Conservation (phyloP, 495 filamentous ascomycete species). For the Recurvomyces mirabilis region DNA sequence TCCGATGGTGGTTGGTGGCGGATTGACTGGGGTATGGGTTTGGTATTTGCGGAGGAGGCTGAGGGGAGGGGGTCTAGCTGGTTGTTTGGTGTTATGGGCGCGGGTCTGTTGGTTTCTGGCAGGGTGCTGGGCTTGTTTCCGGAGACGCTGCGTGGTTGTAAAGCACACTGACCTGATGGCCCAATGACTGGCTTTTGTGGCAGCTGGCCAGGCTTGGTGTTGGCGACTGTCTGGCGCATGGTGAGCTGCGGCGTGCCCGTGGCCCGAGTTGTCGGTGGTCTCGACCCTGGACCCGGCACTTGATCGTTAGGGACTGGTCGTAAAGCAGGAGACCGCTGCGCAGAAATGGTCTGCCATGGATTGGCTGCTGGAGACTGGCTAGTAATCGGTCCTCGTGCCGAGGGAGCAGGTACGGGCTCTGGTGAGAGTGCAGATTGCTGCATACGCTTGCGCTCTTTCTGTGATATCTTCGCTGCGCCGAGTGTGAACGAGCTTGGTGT, state of each 20-base stretch:
- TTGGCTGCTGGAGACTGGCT: constrained; percentile 38
- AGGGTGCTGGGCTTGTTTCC: background rate
- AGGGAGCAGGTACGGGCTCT: constrained; percentile 15
- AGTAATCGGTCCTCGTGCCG: no score
- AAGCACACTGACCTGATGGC: constrained; percentile 15
- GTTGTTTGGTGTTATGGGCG: background rate
- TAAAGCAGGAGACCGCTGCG: constrained; percentile 25
- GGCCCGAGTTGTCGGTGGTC: constrained; percentile 20
- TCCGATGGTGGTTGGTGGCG: constrained; percentile 40
- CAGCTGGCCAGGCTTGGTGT: constrained; percentile 29
- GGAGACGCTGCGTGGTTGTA: constrained; percentile 19
- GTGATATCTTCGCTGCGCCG: constrained; percentile 52
- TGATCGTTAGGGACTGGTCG: constrained; percentile 30
- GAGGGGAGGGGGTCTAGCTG: constrained; percentile 3
- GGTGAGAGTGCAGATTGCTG: constrained; percentile 36
- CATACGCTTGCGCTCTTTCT: constrained; percentile 78
- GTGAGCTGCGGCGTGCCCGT: constrained; percentile 44
- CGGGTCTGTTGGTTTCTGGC: background rate
- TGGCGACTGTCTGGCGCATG: constrained; percentile 52
- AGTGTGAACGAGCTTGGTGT: constrained; percentile 5
- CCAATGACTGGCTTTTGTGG: constrained; percentile 23
- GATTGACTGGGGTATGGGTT: constrained; percentile 32
- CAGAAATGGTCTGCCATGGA: constrained; percentile 56
- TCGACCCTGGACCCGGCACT: constrained; percentile 17
- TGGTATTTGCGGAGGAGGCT: constrained; percentile 16